phyloP scores from a whole-genome alignment of 2,329 filamentous ascomycete genomes.

The Ascochyta fabae region DNA sequence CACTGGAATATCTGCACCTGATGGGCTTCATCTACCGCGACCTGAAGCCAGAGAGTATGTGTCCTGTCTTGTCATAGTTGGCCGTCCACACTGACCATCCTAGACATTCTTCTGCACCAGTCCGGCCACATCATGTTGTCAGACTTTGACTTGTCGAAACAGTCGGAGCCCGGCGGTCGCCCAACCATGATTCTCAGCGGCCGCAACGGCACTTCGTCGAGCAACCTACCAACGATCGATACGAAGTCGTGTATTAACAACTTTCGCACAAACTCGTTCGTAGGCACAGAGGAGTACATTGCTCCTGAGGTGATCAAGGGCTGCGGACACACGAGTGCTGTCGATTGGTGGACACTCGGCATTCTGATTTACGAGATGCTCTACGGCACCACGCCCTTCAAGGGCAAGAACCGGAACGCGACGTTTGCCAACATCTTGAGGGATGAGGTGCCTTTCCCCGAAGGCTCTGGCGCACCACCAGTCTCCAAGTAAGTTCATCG shows the following conservation, averaged over 20 bases:
- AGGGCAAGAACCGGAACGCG: conserved; percentile 97
- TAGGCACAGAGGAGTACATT: conserved; percentile 98
- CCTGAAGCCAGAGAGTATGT: conserved; percentile 92
- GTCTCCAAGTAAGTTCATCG: conserved; percentile 79
- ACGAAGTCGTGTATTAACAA: conserved; percentile 98
- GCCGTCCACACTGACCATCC: conserved; percentile 45
- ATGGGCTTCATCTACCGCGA: conserved; percentile 99
- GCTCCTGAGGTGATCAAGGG: conserved; percentile 99
- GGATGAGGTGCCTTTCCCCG: conserved; percentile 95
- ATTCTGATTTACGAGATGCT: conserved; percentile 99
- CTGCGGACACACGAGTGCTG: conserved; percentile 95
- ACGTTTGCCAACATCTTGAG: conserved; percentile 97
- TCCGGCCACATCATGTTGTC: conserved; percentile 99
- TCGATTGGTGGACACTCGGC: conserved; percentile 98
- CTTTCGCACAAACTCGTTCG: conserved; percentile 98
- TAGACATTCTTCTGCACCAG: conserved; percentile 96
- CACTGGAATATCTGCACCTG: conserved; percentile 92
- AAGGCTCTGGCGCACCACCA: conserved; percentile 80
- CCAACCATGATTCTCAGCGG: conserved; percentile 93
- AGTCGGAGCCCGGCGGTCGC: conserved; percentile 93
- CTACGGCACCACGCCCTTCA: conserved; percentile 97
- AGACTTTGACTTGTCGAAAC: conserved; percentile 97
- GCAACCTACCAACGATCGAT: conserved; percentile 92
- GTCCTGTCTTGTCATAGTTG: neutral
- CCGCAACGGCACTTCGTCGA: conserved; percentile 80